phyloP scores from a whole-genome alignment of 2,329 filamentous ascomycete species.

The Ramularia collo-cygni region DNA sequence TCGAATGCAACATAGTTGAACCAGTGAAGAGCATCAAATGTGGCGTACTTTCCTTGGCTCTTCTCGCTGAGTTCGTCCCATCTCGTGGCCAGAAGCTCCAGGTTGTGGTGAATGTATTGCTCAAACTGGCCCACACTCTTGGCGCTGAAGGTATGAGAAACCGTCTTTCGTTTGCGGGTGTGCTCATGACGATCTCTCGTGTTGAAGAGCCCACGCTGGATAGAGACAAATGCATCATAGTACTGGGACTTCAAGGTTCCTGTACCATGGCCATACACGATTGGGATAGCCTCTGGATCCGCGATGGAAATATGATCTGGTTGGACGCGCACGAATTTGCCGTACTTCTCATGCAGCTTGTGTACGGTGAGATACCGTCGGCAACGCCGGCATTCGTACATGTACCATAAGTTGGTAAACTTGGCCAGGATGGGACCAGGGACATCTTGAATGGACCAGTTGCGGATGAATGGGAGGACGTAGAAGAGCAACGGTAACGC shows the following conservation, averaged over 20 bases:
- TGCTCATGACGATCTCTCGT: constrained; percentile 77
- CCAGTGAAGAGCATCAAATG: constrained; percentile 60
- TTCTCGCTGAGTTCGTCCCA: constrained; percentile 60
- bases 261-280: constrained; percentile 62
- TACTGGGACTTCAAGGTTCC: constrained; percentile 58
- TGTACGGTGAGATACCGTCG: constrained; percentile 54
- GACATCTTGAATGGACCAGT: constrained; percentile 48
- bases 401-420: constrained; percentile 75
- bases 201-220: constrained; percentile 80
- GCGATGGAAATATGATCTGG: constrained; percentile 79
- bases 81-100: constrained; percentile 64
- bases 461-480: constrained; percentile 54
- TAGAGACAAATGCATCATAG: constrained; percentile 88
- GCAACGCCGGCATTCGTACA: constrained; percentile 57
- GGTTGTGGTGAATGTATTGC: constrained; percentile 76
- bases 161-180: constrained; percentile 79
- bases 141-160: constrained; percentile 78
- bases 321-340: constrained; percentile 74
- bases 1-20: constrained; percentile 77
- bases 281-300: constrained; percentile 67
- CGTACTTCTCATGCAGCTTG: constrained; percentile 64
- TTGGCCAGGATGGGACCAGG: constrained; percentile 58
- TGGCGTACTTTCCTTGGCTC: constrained; percentile 47
- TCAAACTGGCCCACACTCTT: constrained; percentile 72
- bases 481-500: constrained; percentile 49